Evolutionary conservation across 805 yeast species (phyloP), one percentile per base, ranked within the genome.

Genomic region (Nakazawaea laoshanensis): DNA sequence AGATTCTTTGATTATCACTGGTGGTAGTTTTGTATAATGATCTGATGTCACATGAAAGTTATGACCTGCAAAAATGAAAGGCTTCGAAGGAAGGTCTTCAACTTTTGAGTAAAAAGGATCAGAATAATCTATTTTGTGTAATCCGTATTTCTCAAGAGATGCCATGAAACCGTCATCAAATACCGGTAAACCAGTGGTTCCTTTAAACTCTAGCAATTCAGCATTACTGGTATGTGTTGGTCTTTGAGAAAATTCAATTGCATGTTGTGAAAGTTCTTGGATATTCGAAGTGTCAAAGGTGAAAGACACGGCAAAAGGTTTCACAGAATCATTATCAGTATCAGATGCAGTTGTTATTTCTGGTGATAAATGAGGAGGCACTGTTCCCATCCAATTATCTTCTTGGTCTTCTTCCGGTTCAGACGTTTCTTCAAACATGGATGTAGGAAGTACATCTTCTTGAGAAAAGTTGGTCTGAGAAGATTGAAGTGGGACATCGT

Each of bases 1-100:
- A 3, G 4, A 15, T 12, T 24, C 28, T 11, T 28, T 19, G 7
- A 33, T 12, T 10, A 12, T 7, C 11, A 33, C 36, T 18, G 22
- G 18, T n/a, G 32, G 32, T 4, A 33, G 24, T 13, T 19, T 16
- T 7, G 32, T 18, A 31, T 58, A 46, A 12, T 49, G 36, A 7
- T 51, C 44, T 0, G 75, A 67, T 9, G 54, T 50, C 1, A 82
- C 52, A 1, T 54, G 57, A 40, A 76, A 74, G 42, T 68, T 72
- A 39, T 66, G 73, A 5, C 87, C 88, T 1, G 88, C 88, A 53
- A 74, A 77, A 1, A 70, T 53, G 35, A 79, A 68, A 0, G 89
- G 77, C 8, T 53, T 51, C 5, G 52, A 45, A 2, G 72, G 77
- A 5, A 68, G 56, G 43, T 84, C 88, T 1, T 52, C 45, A 0